Base-by-base conservation (phyloP, 306 rosid species). In the Echinosophora koreensis region DNA sequence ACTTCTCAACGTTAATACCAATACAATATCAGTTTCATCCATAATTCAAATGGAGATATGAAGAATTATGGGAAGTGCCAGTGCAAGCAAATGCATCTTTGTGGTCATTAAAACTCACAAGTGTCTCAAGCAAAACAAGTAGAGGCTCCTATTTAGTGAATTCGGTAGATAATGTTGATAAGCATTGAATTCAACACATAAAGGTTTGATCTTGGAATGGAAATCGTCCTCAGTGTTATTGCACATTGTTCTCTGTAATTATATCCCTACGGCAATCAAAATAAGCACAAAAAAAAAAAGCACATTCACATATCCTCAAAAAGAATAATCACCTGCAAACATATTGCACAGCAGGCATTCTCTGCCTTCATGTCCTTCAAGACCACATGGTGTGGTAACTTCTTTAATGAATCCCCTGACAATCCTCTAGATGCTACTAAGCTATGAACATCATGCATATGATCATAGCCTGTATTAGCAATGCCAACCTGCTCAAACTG, bases 251-350 rank as follows among this genome's bases (percentile, higher is more conserved):
- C 65, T 64, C 37, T 41, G 16, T 13, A 71, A 30, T 60, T 22
- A 49, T 78, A 5, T 64, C 30, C 58, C 15, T 39, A 50, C 13
- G 12, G 59, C 34, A 47, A 41, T 27, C 42, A 27, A 73, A 35
- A 77, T 55, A 63, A 71, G 34, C 8, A 3, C 1, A 10, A 54
- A 4, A 57, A 16, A 2, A 5, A 18, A 11, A 5, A 42, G 14
- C 28, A 27, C 55, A 77, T 76, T 44, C 32, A 35, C 37, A 66
- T 57, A 66, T 76, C 41, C 68, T 64, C 18, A 39, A 67, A 59
- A 73, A 64, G 56, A 65, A 74, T 55, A 56, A 70, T 57, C 54
- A 92, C 97, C 96, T 92, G 97, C 84, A 92, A 81, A 80, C 96
- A 92, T 87, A 90, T 88, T 9, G 90, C 50, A 74, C 97, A 92